phyloP scores from a whole-genome alignment of 371 early-diverging fungal species.

The Mortierella sp. region DNA sequence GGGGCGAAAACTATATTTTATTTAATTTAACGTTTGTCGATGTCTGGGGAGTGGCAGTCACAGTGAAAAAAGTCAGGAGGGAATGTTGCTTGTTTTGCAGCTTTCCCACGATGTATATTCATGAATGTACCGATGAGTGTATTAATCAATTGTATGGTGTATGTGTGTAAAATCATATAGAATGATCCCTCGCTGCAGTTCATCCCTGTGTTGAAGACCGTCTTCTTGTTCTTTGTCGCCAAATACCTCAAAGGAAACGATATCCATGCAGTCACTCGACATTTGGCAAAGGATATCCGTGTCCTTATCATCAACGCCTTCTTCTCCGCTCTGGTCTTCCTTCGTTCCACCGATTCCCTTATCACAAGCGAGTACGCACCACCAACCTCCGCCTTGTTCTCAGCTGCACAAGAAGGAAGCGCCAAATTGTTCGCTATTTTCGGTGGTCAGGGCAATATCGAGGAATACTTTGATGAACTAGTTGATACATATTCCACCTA shows the following conservation, averaged over 20 bases:
- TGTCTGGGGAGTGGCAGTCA: neutral
- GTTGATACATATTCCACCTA: slow-evolving; percentile 86
- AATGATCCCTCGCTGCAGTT: slow-evolving; percentile 64
- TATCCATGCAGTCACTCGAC: slow-evolving; percentile 84
- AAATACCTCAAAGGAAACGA: slow-evolving; percentile 86
- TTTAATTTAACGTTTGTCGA: slow-evolving; percentile 16
- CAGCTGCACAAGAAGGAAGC: slow-evolving; percentile 74
- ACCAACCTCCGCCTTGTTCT: slow-evolving; percentile 72
- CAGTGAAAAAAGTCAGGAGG: neutral
- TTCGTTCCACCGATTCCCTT: slow-evolving; percentile 65
- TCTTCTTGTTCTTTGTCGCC: slow-evolving; percentile 82
- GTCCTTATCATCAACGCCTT: slow-evolving; percentile 83
- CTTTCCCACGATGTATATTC: slow-evolving; percentile 26
- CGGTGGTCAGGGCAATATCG: slow-evolving; percentile 97
- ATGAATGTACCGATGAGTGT: no score
- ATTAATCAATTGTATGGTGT: neutral
- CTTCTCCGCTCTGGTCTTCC: slow-evolving; percentile 83
- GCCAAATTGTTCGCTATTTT: slow-evolving; percentile 89
- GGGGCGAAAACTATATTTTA: slow-evolving; percentile 9
- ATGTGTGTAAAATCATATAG: slow-evolving; percentile 9
- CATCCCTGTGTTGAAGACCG: slow-evolving; percentile 80
- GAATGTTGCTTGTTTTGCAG: neutral
- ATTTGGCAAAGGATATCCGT: slow-evolving; percentile 70
- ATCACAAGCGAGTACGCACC: slow-evolving; percentile 61
- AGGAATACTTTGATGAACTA: slow-evolving; percentile 95